Conservation (phyloP, 139 green algal species). For the Chlamydomonas incerta region DNA sequence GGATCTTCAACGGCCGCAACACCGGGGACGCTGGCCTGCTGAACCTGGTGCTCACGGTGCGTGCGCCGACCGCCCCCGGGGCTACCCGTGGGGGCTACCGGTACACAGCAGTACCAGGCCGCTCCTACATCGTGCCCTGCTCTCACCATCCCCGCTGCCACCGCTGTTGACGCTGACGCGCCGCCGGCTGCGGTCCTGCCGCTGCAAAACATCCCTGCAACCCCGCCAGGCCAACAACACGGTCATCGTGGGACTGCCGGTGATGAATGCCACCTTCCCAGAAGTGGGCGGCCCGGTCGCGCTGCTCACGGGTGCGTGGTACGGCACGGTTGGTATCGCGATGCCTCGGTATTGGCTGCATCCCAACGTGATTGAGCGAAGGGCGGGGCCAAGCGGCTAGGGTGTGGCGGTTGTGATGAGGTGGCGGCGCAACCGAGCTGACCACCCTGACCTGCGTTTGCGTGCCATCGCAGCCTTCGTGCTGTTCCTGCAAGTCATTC, state of each 20-base stretch:
- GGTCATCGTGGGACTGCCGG: conserved; percentile 32
- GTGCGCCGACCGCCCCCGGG: too few species aligned
- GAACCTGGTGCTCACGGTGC: conserved; percentile 39
- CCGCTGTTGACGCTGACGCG: too few species aligned
- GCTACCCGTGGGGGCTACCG: too few species aligned
- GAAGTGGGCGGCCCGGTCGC: conserved; percentile 21
- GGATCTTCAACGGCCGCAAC: background rate
- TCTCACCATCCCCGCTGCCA: background rate
- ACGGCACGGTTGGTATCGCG: too few species aligned
- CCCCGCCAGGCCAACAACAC: conserved; percentile 35
- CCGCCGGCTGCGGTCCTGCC: too few species aligned
- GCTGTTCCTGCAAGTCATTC: conserved; percentile 50
- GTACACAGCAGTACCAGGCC: too few species aligned
- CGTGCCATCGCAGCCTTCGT: conserved; percentile 15
- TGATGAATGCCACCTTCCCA: conserved; percentile 47
- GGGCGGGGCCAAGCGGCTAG: background rate
- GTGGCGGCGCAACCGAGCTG: background rate
- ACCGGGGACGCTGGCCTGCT: conserved; percentile 14
- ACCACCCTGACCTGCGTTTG: background rate
- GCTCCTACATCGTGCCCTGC: background rate
- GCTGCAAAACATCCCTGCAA: too few species aligned
- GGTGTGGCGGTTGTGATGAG: background rate
- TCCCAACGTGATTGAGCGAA: too few species aligned
- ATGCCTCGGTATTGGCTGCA: too few species aligned
- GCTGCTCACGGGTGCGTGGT: conserved; percentile 45